Base-by-base conservation (phyloP, 352 stramenopile genomes). In the Globisporangium irregulare region DNA sequence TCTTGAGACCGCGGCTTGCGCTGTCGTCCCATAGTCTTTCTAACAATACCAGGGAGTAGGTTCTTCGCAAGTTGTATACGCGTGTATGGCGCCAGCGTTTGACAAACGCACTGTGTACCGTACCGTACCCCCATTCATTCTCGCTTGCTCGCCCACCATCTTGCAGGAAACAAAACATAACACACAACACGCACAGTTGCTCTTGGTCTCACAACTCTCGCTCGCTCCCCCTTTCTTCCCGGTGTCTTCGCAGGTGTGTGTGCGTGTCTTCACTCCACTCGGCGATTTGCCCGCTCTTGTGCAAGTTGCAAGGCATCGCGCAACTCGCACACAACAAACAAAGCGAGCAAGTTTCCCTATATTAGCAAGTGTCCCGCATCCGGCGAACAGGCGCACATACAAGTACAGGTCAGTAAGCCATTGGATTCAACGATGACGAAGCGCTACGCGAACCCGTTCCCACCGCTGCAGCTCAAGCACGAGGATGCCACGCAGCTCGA, bases 401-500 rank as follows among this genome's bases (percentile, higher is more conserved):
- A 43, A 4, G 4, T 18, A 48, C 15, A 50, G 41, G 41, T n/a
- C 41, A 50, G 41, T 15, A n/a, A 50, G 4, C 0, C 12, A 20
- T 48, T 4, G 4, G 12, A 4, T 6, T 3, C 38, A 6, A 18
- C 41, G 41, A 51, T 51, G 43, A 22, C 43, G 14, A 51, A 51
- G 43, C 43, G 43, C 43, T 51, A 51, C 43, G 9, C 25, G 38
- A 55, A 50, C 41, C 65, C 65, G 41, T 70, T 70, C 51, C 46
- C 57, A 24, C 41, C 57, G 43, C 34, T 70, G 56, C 58, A 69
- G 22, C 67, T 72, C 41, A 43, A 22, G 27, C 15, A 10, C 9
- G 67, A 72, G 27, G 67, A 72, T 41, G 67, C 56, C 15, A 36
- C 29, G 18, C 60, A 64, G 50, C 62, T 69, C 50, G 60, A 69